Base-by-base conservation (phyloP, 768 basidiomycete species). In the Xanthoconium purpureum region DNA sequence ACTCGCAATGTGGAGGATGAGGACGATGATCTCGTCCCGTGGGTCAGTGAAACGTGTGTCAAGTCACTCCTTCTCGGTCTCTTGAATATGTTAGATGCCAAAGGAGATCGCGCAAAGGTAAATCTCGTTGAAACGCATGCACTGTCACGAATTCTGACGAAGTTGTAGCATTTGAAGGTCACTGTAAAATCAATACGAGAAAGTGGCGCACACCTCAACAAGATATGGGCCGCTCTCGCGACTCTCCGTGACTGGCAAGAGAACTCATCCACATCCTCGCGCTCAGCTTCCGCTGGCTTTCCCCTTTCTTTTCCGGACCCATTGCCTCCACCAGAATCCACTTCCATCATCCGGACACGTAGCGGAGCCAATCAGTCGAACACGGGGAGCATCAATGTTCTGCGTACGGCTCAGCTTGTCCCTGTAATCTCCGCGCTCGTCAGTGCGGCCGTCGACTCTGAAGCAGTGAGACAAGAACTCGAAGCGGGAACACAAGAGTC, bases 31-130 rank as follows among this genome's bases (percentile, higher is more conserved):
- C 64, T 75, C 28, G 63, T 74, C 17, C 73, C 72, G 1, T 90
- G 89, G 89, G 78, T 88, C 47, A 82, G 81, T 65, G 88, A 89
- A 60, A 67, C 75, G 1, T 88, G 87, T 57, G 69, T 82, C 35
- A 88, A 83, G 62, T 77, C 85, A 1, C 72, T 91, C 35, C 63
- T 90, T n/a, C 52, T 85, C 9, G 82, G 83, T 12, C 73, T 91
- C 11, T 71, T 92, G 45, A 78, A 78, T 11, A 66, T 87, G 51
- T 65, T 89, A 28, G 66, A 72, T 47, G 77, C 73, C 8, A 74
- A 75, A 53, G 77, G 77, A 50, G 74, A 75, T 36, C 74, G 75
- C 14, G 70, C 64, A 6, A 70, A 73, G 20, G 71, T 75, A 30
- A 13, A 37, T 36, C 28, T 13, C n/a, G 29, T 33, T 49, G 11